Conservation (phyloP, 2,329 filamentous ascomycete genomes). For the Diplocarpon mali region DNA sequence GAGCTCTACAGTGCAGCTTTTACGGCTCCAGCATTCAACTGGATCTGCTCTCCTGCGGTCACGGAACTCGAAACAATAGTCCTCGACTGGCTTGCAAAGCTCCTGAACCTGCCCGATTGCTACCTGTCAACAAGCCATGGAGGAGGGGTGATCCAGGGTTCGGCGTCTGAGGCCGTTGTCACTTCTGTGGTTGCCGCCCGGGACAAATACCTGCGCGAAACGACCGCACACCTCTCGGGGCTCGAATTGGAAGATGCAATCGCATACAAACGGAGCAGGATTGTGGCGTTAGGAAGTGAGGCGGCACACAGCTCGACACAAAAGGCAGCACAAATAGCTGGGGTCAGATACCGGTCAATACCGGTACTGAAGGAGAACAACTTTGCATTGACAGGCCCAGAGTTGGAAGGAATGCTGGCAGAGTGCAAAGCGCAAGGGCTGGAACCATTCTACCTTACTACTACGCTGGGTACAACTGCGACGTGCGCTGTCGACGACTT, state of each 20-base stretch:
- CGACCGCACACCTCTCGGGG: constrained; percentile 38
- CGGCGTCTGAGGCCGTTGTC: constrained; percentile 76
- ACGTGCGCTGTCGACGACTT: constrained; percentile 85
- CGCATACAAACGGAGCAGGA: constrained; percentile 52
- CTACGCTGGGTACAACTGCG: constrained; percentile 75
- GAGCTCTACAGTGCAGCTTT: constrained; percentile 89
- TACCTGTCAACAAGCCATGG: constrained; percentile 64
- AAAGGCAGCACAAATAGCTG: constrained; percentile 78
- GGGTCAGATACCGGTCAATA: constrained; percentile 68
- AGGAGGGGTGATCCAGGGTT: constrained; percentile 91
- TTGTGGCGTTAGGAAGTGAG: constrained; percentile 73
- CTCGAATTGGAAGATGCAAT: constrained; percentile 59
- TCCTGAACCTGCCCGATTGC: constrained; percentile 60
- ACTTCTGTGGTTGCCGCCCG: constrained; percentile 81
- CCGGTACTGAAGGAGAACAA: constrained; percentile 49
- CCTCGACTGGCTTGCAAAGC: constrained; percentile 79
- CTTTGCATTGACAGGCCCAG: constrained; percentile 58
- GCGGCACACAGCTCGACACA: constrained; percentile 75
- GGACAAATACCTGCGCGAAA: constrained; percentile 61
- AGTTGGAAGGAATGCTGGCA: constrained; percentile 50
- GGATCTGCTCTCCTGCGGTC: constrained; percentile 85
- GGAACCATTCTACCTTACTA: constrained; percentile 77
- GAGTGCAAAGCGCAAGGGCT: constrained; percentile 58
- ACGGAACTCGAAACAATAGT: constrained; percentile 91
- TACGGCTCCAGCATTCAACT: constrained; percentile 89